Base-by-base conservation (phyloP, 768 basidiomycete genomes). In the Pleurotus giganteus region DNA sequence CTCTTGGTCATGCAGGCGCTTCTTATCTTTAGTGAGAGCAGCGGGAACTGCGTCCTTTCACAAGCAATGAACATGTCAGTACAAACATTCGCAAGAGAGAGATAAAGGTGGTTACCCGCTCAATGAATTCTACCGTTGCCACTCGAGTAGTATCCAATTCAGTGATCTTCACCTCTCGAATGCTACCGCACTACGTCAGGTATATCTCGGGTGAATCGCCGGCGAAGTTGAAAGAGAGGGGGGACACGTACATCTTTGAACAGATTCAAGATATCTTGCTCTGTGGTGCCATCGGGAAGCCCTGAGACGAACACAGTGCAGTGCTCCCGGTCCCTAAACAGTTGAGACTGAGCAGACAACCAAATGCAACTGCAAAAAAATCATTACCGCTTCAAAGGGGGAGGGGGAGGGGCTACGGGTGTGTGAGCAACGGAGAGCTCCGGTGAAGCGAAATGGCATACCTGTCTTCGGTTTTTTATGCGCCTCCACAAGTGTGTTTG, bases 1-100 rank as follows among this genome's bases (percentile, higher is more conserved):
- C 66, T 97, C 94, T 44, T 83, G 74, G 0, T 79, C 86, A 43
- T 79, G 77, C 31, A 98, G 63, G 46, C 86, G 83, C 67, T 96
- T 97, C 72, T 96, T 97, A 72, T 99, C 96, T 66, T 93, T 95
- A 0, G 94, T 96, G 34, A 96, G 75, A 2, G 92, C 97, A 0
- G 84, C 83, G 7, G 93, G 92, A 2, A 98, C 80, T 55, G 81
- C 82, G 13, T 92, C 91, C 87, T 93, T 60, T 21, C 45, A 28
- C 46, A 37, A 9, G 5, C 39, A 43, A 56, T 44, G 61, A 41
- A 41, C n/a, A 11, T 11, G 44, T 56, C 27, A 54, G 42, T 21
- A 42, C n/a, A 13, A 56, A 29, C 36, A 41, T 54, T 13, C 6
- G 29, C 7, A 4, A 32, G 47, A 17, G 28, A 29, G 24, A 17